These are phyloP conservation scores for Candida maesae DNA, from an alignment of 805 yeast genomes.

Conservation along the genomic window DNA sequence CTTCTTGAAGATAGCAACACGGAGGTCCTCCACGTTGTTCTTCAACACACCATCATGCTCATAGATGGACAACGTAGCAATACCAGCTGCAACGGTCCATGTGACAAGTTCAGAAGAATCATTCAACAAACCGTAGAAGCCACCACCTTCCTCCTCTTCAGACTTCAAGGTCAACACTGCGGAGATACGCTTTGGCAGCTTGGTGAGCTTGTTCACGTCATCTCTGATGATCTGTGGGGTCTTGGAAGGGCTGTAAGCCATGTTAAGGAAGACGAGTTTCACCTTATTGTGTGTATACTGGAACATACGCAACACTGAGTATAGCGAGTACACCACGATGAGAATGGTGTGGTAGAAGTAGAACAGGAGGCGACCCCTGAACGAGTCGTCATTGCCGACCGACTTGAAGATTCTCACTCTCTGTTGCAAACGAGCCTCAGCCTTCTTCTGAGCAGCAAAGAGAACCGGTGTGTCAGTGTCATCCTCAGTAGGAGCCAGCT, in stretches of 20 bases:
- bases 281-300: slow-evolving; percentile 50
- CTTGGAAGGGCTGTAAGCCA: slow-evolving; percentile 65
- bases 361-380: slow-evolving; percentile 14
- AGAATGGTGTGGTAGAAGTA: slow-evolving; percentile 30
- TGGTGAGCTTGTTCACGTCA: slow-evolving; percentile 68
- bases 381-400: slow-evolving; percentile 1
- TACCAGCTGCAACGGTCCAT: slow-evolving; percentile 91
- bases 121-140: slow-evolving; percentile 73
- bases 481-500: too few species aligned
- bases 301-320: slow-evolving; percentile 51
- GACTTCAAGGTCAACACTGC: slow-evolving; percentile 70
- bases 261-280: slow-evolving; percentile 52
- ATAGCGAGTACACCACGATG: slow-evolving; percentile 48
- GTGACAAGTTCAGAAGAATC: slow-evolving; percentile 74
- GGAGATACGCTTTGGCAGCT: slow-evolving; percentile 75
- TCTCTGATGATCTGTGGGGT: slow-evolving; percentile 84
- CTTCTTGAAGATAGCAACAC: slow-evolving; percentile 52
- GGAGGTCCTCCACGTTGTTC: slow-evolving; percentile 49
- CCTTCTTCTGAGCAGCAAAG: too few species aligned
- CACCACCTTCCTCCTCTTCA: slow-evolving; percentile 86
- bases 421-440: too few species aligned
- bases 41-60: slow-evolving; percentile 74
- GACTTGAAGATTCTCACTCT: too few species aligned
- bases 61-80: slow-evolving; percentile 65
- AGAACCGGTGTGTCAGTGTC: too few species aligned